phyloP scores from a whole-genome alignment of 2,329 filamentous ascomycete species.

The Cytospora piceae region DNA sequence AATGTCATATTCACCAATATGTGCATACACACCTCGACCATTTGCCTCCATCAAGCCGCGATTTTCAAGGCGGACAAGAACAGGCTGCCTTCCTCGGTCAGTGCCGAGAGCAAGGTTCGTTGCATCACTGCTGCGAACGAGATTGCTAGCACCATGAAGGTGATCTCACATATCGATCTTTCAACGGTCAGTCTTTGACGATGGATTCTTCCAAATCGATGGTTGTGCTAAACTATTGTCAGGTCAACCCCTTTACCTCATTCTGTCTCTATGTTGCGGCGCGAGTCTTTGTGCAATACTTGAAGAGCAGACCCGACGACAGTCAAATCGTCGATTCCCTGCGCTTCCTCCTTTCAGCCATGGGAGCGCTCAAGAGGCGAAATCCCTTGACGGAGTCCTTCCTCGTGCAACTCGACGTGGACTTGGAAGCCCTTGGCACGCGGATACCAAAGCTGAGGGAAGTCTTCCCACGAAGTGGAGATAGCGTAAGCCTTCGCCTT shows the following conservation, averaged over 20 bases:
- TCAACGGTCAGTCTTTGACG: constrained; percentile 63
- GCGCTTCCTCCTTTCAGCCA: constrained; percentile 87
- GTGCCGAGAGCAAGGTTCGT: constrained; percentile 86
- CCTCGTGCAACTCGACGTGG: constrained; percentile 88
- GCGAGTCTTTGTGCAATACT: constrained; percentile 91
- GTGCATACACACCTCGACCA: constrained; percentile 94
- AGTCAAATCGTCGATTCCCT: constrained; percentile 76
- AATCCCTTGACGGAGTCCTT: constrained; percentile 95
- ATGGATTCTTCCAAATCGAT: background rate
- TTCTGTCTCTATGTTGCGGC: constrained; percentile 97
- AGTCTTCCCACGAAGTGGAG: constrained; percentile 57
- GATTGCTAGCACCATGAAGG: constrained; percentile 92
- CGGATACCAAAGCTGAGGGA: constrained; percentile 61
- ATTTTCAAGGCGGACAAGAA: constrained; percentile 97
- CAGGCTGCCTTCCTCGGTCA: constrained; percentile 73
- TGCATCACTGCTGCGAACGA: constrained; percentile 94
- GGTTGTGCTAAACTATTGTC: background rate
- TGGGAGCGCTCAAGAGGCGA: constrained; percentile 84
- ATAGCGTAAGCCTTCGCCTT: constrained; percentile 50
- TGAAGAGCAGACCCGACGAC: constrained; percentile 92
- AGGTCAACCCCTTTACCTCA: constrained; percentile 96
- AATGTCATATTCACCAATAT: constrained; percentile 95
- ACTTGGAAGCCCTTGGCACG: constrained; percentile 75
- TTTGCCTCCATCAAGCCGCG: constrained; percentile 96
- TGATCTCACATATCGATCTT: constrained; percentile 88